phyloP scores from a whole-genome alignment of 192 early-diverging fungal genomes.

The Entrophospora sp. region DNA sequence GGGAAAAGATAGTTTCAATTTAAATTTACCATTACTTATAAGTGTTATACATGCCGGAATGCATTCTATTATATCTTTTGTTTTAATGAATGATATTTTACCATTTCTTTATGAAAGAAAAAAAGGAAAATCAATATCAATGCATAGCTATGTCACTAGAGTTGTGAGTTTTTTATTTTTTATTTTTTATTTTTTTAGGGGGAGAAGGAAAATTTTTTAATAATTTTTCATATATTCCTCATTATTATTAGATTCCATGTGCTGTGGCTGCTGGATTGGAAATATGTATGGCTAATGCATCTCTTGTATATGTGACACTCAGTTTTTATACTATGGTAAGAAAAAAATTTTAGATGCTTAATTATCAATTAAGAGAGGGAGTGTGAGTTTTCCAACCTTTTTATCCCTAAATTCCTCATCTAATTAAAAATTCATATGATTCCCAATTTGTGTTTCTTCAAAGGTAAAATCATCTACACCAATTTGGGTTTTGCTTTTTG shows the following conservation, averaged over 20 bases:
- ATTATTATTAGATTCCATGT: conserved; percentile 46
- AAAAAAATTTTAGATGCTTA: no score
- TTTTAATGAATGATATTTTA: conserved; percentile 38
- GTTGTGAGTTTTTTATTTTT: conserved; percentile 29
- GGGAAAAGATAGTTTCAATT: conserved; percentile 60
- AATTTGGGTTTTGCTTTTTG: conserved; percentile 65
- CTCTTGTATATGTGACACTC: conserved; percentile 68
- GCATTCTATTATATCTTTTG: conserved; percentile 55
- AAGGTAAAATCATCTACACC: conserved; percentile 56
- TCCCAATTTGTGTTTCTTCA: no score
- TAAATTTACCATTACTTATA: conserved; percentile 66
- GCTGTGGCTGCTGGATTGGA: conserved; percentile 71
- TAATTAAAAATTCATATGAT: no score
- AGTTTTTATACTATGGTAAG: conserved; percentile 71
- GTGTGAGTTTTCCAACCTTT: no score
- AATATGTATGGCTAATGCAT: conserved; percentile 71
- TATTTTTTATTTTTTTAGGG: no score
- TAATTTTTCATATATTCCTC: no score
- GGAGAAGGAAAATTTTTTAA: no score
- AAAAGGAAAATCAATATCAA: conserved; percentile 24
- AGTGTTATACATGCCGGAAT: conserved; percentile 65
- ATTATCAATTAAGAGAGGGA: no score
- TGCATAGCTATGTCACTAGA: conserved; percentile 32
- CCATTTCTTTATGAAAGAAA: conserved; percentile 23
- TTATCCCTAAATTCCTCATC: no score